These are phyloP conservation scores for Tieghemostelium lacteum DNA, from an alignment of 78 protist species.

Conservation along the genomic window DNA sequence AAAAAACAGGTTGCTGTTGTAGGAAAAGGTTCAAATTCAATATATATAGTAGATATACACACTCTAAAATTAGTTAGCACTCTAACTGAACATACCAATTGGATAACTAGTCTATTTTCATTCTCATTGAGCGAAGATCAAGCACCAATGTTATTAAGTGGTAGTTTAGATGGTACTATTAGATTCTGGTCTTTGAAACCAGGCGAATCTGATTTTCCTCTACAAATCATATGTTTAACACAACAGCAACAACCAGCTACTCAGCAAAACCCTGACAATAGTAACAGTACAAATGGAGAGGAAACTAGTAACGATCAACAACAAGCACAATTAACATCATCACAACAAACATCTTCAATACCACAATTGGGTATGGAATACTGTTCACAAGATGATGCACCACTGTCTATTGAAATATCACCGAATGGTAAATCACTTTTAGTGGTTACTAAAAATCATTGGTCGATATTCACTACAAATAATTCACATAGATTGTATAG, in stretches of 20 bases:
- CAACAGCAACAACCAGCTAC: no score
- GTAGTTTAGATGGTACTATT: constrained; percentile 66
- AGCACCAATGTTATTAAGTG: constrained; percentile 37
- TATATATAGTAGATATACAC: constrained; percentile 60
- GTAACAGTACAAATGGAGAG: not conserved
- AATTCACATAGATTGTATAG: constrained; percentile 27
- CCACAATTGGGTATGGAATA: constrained; percentile 13
- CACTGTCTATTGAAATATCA: constrained; percentile 58
- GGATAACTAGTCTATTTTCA: constrained; percentile 56
- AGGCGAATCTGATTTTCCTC: constrained; percentile 37
- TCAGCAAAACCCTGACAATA: no score
- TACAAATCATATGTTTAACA: constrained; percentile 29
- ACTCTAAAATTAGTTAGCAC: constrained; percentile 19
- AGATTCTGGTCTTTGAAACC: constrained; percentile 65
- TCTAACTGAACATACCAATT: constrained; percentile 36
- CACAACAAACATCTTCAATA: not conserved
- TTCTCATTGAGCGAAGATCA: constrained; percentile 25
- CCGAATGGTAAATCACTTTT: constrained; percentile 71
- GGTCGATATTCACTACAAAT: constrained; percentile 65
- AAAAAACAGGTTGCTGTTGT: constrained; percentile 49
- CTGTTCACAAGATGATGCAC: constrained; percentile 51
- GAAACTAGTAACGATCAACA: not conserved
- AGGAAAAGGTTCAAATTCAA: constrained; percentile 73
- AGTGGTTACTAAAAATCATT: constrained; percentile 33
- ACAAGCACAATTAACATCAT: not conserved